These are phyloP conservation scores for grape (Vitis vinifera) DNA, from an alignment of 164 flowering plant genomes.

Conservation along the genomic window ASM3070453v1 NC_081818.1:23910001-23910500, in stretches of 20 bases:
- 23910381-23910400: no score
- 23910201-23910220: constrained; percentile 3
- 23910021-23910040: constrained; percentile 38
- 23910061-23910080: constrained; percentile 49
- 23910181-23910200: constrained; percentile 22
- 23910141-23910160: constrained; percentile 1
- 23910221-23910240: background rate
- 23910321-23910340: background rate
- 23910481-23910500: no score
- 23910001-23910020: background rate
- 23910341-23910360: no score
- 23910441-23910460: no score
- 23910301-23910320: background rate
- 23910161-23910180: constrained; percentile 9
- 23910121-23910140: constrained; percentile 10
- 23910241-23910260: constrained; percentile 11
- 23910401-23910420: no score
- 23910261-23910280: constrained; percentile 7
- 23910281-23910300: background rate
- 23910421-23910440: no score
- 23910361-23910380: no score
- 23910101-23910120: constrained; percentile 56
- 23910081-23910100: constrained; percentile 52
- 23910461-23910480: no score
- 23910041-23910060: constrained; percentile 27